These are phyloP conservation scores for Solanum bukasovii DNA, from an alignment of 257 asterid species.

Conservation along the genomic window DNA sequence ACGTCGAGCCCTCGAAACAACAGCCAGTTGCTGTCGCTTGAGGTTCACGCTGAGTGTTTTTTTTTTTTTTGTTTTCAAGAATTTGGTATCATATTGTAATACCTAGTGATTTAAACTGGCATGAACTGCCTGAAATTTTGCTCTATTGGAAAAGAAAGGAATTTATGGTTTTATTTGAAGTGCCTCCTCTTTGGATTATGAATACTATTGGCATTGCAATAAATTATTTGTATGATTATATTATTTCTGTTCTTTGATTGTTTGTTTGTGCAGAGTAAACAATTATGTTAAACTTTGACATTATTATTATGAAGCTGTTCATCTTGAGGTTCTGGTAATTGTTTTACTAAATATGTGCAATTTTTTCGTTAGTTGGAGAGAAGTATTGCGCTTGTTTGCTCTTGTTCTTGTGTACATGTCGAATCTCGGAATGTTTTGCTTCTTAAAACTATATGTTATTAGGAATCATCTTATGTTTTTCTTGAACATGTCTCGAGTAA, in stretches of 20 bases:
- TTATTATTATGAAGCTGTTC: background rate
- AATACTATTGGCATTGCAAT: background rate
- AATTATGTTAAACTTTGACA: background rate
- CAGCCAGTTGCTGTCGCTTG: slow-evolving; percentile 74
- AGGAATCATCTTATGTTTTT: background rate
- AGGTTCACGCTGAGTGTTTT: background rate
- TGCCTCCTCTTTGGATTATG: background rate
- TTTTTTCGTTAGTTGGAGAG: background rate
- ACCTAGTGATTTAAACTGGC: background rate
- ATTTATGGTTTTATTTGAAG: background rate
- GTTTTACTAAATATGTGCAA: background rate
- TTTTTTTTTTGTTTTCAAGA: too few species aligned
- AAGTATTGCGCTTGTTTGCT: background rate
- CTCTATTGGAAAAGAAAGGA: background rate
- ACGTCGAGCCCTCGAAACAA: slow-evolving; percentile 36
- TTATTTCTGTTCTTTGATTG: background rate
- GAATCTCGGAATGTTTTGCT: too few species aligned
- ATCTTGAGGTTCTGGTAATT: background rate
- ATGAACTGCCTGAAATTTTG: background rate
- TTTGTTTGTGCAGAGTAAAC: background rate
- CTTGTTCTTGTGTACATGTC: too few species aligned
- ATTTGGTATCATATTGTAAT: background rate
- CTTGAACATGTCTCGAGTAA: background rate
- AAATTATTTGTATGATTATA: too few species aligned
- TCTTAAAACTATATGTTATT: background rate